Conservation (phyloP, 2,329 filamentous ascomycete genomes). For the Rasamsonia emersonii region DNA sequence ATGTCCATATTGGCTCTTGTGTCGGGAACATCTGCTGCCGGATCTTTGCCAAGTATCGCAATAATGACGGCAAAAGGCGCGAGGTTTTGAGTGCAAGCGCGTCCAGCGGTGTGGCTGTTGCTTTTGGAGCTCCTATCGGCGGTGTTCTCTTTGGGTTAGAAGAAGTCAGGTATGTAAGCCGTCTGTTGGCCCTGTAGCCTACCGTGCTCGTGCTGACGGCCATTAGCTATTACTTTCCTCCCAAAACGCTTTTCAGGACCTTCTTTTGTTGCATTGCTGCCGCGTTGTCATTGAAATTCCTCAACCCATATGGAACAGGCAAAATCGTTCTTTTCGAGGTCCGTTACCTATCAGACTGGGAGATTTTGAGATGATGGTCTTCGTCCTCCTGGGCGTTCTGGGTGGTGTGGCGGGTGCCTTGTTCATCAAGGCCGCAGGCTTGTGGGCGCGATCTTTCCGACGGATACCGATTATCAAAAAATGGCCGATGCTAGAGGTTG, state of each 20-base stretch:
- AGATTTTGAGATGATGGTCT: conserved; percentile 83
- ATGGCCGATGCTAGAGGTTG: conserved; percentile 77
- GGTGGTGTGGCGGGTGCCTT: conserved; percentile 79
- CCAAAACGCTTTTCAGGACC: conserved; percentile 92
- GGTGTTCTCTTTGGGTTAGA: conserved; percentile 90
- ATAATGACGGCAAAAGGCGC: conserved; percentile 87
- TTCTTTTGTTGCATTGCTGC: conserved; percentile 97
- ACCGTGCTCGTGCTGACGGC: conserved; percentile 7
- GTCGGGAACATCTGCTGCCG: conserved; percentile 93
- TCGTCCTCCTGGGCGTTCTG: conserved; percentile 76
- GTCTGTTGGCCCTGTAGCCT: background rate
- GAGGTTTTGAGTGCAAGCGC: conserved; percentile 91
- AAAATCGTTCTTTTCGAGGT: conserved; percentile 98
- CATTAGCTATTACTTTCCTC: conserved; percentile 82
- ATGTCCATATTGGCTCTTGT: conserved; percentile 94
- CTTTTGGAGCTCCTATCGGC: conserved; percentile 83
- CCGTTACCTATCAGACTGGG: conserved; percentile 82
- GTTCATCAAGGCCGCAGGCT: conserved; percentile 90
- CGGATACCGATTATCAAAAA: conserved; percentile 71
- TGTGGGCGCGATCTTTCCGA: conserved; percentile 85
- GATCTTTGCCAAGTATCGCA: conserved; percentile 87
- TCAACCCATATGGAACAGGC: conserved; percentile 90
- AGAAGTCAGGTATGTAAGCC: conserved; percentile 56
- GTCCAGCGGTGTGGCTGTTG: conserved; percentile 84
- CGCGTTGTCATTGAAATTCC: conserved; percentile 82